Percentiles rank a stretch among this genome's conserved stretches.
These are phyloP conservation scores for Pseudogymnoascus sp. DNA, from an alignment of 2,329 filamentous ascomycete genomes.

Conservation along the genomic window DNA sequence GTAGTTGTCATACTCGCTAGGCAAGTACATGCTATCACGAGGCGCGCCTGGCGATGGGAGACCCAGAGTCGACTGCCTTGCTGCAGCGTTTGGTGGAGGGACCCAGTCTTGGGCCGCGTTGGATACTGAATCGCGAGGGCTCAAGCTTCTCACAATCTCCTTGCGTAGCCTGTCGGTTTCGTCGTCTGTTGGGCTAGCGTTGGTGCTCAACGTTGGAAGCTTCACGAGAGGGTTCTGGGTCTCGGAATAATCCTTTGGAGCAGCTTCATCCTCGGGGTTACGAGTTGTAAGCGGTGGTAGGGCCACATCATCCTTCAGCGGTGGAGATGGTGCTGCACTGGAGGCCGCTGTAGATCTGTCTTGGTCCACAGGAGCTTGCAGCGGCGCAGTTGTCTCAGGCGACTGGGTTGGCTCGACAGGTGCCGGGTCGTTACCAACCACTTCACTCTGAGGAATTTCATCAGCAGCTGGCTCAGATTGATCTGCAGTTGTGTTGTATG, in stretches of 20 bases:
- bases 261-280: constrained; percentile 9
- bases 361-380: constrained; percentile 15
- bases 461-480: neutral
- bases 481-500: constrained; percentile 21
- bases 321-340: constrained; percentile 37
- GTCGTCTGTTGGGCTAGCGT: constrained; percentile 30
- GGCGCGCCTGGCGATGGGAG: neutral
- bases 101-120: constrained; percentile 15
- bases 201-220: constrained; percentile 17
- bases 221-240: constrained; percentile 13
- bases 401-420: constrained; percentile 3
- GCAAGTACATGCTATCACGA: constrained; percentile 55
- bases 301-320: constrained; percentile 35
- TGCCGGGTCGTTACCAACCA: constrained; percentile 18
- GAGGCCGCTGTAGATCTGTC: constrained; percentile 16
- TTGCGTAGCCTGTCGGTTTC: constrained; percentile 65
- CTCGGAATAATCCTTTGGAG: constrained; percentile 9
- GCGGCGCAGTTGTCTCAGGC: neutral
- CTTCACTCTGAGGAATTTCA: neutral
- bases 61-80: constrained; percentile 9
- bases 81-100: constrained; percentile 9
- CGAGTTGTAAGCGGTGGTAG: constrained; percentile 12
- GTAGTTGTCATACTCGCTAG: constrained; percentile 61
- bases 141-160: constrained; percentile 66
- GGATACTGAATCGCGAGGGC: constrained; percentile 35